phyloP scores from a whole-genome alignment of 352 stramenopile species.

The Aphanomyces cochlioides region DNA sequence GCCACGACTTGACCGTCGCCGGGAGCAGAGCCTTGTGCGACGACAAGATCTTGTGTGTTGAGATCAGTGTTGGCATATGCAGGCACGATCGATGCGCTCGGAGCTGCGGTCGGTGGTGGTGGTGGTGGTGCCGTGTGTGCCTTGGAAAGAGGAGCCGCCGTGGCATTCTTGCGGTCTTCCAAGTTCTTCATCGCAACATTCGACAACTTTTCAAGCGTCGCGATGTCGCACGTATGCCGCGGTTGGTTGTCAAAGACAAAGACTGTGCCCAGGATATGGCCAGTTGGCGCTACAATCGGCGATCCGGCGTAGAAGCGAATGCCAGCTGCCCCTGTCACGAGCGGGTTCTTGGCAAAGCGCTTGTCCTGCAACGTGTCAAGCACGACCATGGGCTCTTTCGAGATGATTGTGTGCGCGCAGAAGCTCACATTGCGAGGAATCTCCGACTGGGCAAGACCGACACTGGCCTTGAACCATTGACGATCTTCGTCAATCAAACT shows the following conservation, averaged over 20 bases:
- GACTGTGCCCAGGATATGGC: constrained; percentile 79
- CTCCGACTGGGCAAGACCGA: constrained; percentile 79
- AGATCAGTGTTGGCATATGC: not conserved
- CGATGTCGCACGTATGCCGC: constrained; percentile 79
- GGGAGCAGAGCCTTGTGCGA: constrained; percentile 45
- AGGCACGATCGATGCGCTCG: constrained; percentile 32
- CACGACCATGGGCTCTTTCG: constrained; percentile 85
- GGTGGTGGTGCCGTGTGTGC: constrained; percentile 30
- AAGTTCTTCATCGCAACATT: constrained; percentile 89
- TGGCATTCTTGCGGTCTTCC: constrained; percentile 85
- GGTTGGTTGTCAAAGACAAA: constrained; percentile 87
- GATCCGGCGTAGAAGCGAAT: constrained; percentile 84
- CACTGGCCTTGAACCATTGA: constrained; percentile 85
- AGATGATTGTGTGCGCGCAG: constrained; percentile 84
- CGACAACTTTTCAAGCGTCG: constrained; percentile 81
- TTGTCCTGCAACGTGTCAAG: constrained; percentile 84
- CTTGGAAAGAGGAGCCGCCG: constrained; percentile 59
- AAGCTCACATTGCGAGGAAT: constrained; percentile 84
- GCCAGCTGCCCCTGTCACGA: constrained; percentile 77
- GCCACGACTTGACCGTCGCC: constrained; percentile 78
- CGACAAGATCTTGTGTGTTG: constrained; percentile 67
- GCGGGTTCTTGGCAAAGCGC: constrained; percentile 80
- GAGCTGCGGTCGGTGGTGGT: constrained; percentile 38
- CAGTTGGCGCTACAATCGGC: constrained; percentile 73
- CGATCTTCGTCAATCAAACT: constrained; percentile 81